Conservation (phyloP, 805 yeast species). For the Candida anglica region DNA sequence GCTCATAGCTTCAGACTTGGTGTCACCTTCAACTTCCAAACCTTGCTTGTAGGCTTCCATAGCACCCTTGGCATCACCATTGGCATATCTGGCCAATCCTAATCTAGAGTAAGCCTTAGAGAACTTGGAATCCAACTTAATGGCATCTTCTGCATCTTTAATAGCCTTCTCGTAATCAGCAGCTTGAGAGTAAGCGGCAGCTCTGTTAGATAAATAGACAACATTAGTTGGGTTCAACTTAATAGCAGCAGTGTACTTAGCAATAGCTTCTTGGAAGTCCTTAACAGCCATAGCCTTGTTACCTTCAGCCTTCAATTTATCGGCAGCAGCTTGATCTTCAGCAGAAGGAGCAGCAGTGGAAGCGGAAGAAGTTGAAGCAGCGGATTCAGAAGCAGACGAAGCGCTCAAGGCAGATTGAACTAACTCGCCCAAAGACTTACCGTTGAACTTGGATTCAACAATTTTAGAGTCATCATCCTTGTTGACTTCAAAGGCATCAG, state of each 20-base stretch:
- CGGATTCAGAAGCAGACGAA: constrained; percentile 4
- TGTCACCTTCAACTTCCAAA: constrained; percentile 79
- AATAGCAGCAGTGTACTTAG: constrained; percentile 78
- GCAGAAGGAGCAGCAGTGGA: constrained; percentile 22
- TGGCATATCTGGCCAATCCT: constrained; percentile 91
- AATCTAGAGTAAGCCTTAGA: constrained; percentile 93
- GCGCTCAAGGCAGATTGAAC: constrained; percentile 18
- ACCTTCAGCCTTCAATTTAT: constrained; percentile 78
- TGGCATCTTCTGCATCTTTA: constrained; percentile 79
- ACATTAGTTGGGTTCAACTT: constrained; percentile 66
- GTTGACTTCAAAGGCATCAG: constrained; percentile 76
- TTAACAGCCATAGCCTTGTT: constrained; percentile 82
- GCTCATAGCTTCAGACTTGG: constrained; percentile 83
- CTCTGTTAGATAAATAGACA: constrained; percentile 87
- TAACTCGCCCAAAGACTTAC: constrained; percentile 45
- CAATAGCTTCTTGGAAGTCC: constrained; percentile 68
- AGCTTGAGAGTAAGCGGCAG: constrained; percentile 88
- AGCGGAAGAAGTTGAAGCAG: constrained; percentile 37
- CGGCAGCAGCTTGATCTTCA: constrained; percentile 72
- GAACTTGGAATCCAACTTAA: constrained; percentile 70
- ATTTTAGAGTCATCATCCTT: constrained; percentile 41
- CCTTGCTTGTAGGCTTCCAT: constrained; percentile 89
- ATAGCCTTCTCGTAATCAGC: constrained; percentile 74
- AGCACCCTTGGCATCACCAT: constrained; percentile 87
- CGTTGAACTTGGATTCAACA: constrained; percentile 39